phyloP scores from a whole-genome alignment of 768 basidiomycete genomes.

The Tylopilus vinaceipallidus region DNA sequence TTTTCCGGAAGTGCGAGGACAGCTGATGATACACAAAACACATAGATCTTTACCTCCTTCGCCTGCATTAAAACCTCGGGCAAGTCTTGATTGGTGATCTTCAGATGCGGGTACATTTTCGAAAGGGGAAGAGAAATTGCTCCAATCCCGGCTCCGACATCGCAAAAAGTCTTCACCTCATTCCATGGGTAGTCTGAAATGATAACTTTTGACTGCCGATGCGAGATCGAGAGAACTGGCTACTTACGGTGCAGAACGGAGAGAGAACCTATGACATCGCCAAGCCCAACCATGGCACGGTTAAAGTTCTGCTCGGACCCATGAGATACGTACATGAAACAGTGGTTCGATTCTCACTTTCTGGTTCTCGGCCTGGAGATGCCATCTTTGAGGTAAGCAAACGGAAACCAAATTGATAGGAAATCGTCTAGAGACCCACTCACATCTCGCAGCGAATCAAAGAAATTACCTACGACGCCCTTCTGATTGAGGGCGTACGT shows the following conservation, averaged over 20 bases:
- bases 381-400: not conserved
- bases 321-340: not conserved
- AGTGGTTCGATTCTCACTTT: constrained; percentile 6
- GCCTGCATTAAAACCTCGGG: constrained; percentile 26
- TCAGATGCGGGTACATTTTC: constrained; percentile 27
- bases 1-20: too few relatives aligned
- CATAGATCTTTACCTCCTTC: constrained; percentile 21
- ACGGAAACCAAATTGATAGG: too few relatives aligned
- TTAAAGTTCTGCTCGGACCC: constrained; percentile 18
- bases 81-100: constrained; percentile 28
- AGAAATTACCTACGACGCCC: too few relatives aligned
- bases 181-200: constrained; percentile 27
- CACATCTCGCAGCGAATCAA: too few relatives aligned
- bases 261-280: constrained; percentile 22
- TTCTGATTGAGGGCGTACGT: too few relatives aligned
- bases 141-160: constrained; percentile 31
- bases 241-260: constrained; percentile 24
- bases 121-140: constrained; percentile 29
- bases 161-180: constrained; percentile 25
- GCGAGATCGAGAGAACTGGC: not conserved
- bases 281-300: constrained; percentile 22
- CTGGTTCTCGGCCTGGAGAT: constrained; percentile 10
- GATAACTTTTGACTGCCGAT: not conserved
- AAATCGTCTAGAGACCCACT: too few relatives aligned
- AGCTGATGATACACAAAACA: too few relatives aligned